These are phyloP conservation scores for Penicillium manginii DNA, from an alignment of 495 filamentous ascomycete species.

Conservation along the genomic window DNA sequence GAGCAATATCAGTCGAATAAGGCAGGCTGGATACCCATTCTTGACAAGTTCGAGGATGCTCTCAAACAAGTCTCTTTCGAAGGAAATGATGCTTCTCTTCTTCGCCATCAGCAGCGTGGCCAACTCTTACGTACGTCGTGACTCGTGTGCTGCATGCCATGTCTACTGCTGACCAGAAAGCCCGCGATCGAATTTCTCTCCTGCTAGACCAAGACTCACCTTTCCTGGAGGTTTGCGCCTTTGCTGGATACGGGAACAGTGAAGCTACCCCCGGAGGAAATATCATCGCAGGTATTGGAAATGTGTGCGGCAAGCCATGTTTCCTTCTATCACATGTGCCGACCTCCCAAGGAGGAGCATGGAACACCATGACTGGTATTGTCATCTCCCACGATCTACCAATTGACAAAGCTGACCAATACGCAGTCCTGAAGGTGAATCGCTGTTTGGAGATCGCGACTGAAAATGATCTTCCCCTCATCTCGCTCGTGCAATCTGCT, in stretches of 20 bases:
- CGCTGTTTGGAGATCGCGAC: conserved; percentile 35
- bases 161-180: conserved; percentile 9
- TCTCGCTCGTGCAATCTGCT: conserved; percentile 39
- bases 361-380: conserved; percentile 33
- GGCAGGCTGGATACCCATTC: conserved; percentile 20
- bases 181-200: conserved; percentile 28
- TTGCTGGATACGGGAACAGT: conserved; percentile 26
- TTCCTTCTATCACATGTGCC: conserved; percentile 35
- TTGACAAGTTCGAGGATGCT: conserved; percentile 24
- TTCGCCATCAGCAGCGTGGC: conserved; percentile 27
- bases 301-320: conserved; percentile 30
- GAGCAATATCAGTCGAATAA: conserved; percentile 22
- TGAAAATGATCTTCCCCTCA: conserved; percentile 35
- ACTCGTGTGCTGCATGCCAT: not conserved
- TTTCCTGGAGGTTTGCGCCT: conserved; percentile 28
- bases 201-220: conserved; percentile 29
- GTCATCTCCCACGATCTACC: no score
- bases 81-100: conserved; percentile 22
- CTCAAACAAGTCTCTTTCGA: conserved; percentile 22
- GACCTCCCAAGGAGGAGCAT: conserved; percentile 32
- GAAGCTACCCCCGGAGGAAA: conserved; percentile 30
- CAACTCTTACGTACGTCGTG: conserved; percentile 26
- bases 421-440: conserved; percentile 35
- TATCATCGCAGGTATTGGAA: conserved; percentile 31
- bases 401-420: not conserved